Evolutionary conservation across 768 basidiomycete species (phyloP), one percentile per base, ranked within the genome.

Genomic region (Termitomyces sp.): DNA sequence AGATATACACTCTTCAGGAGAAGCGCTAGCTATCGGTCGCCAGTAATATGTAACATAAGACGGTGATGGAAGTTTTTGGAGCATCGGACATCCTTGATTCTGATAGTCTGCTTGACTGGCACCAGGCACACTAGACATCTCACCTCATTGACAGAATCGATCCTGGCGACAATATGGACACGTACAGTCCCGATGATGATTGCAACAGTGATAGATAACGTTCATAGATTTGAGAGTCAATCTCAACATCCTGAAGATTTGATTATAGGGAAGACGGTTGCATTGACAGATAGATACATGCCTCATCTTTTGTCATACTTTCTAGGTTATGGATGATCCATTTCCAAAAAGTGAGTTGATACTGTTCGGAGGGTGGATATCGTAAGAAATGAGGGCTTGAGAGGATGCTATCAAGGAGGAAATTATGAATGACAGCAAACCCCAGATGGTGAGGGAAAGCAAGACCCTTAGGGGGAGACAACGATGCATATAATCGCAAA

Each of bases 331-430:
- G 64, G 20, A 91, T 79, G 0, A 74, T 75, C 81, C 85, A 86
- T 70, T 91, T 92, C 88, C 88, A 92, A 66, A 90, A 92, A 2
- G 67, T 59, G 49, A 72, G 72, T 60, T 87, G 88, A 61, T 87
- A 90, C 61, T 81, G 75, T 18, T 63, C 59, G 0, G 89, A 86
- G 0, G 89, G 88, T 4, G 88, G 80, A 63, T 85, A 90, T 28
- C 64, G 63, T 52, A 69, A 63, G 42, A 88, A 79, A 64, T 88
- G 86, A 7, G 69, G 59, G 62, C 79, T 77, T 8, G 78, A 64
- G 18, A 90, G 71, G 50, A 92, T 69, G 22, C 68, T 64, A 28
- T 75, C 65, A 55, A 90, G 65, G 22, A 91, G 66, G 64, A 86
- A 86, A 4, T 73, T 63, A 60, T 90, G 86, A 32, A 82, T 66